These are phyloP conservation scores for Edaphochlamys debaryana DNA, from an alignment of 139 green algal species.

Conservation along the genomic window DNA sequence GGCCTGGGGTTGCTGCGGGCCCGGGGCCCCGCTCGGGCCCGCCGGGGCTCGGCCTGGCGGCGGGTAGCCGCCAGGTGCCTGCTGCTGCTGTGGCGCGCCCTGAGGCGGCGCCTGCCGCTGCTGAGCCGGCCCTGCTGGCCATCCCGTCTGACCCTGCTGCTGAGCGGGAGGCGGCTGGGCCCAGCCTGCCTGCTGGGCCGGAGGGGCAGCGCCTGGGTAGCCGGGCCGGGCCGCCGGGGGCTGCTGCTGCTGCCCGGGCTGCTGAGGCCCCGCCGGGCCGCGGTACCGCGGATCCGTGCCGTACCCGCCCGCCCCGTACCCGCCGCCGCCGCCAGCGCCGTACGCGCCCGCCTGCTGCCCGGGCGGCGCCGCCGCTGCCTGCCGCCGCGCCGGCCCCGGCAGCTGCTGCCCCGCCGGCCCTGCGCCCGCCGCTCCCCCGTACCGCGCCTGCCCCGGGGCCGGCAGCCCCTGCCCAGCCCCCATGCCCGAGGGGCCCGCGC, in stretches of 20 bases:
- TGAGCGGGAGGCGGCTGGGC: not conserved
- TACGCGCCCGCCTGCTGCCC: not conserved
- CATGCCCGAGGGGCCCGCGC: not conserved
- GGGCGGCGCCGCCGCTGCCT: not conserved
- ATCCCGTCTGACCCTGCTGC: conserved; percentile 9
- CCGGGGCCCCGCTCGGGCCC: too few species aligned
- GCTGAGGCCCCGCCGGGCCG: not conserved
- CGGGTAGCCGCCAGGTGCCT: too few species aligned
- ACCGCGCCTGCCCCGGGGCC: not conserved
- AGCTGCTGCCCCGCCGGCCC: not conserved
- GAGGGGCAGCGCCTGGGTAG: too few species aligned
- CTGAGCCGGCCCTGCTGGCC: conserved; percentile 1
- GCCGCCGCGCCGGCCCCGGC: not conserved
- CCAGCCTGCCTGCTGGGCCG: not conserved
- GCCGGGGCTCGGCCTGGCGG: too few species aligned
- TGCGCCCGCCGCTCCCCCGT: not conserved
- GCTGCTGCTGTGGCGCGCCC: conserved; percentile 27
- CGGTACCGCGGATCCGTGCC: conserved; percentile 7
- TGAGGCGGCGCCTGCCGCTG: not conserved
- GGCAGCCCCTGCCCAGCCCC: not conserved
- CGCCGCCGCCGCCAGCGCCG: not conserved
- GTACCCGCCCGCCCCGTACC: not conserved
- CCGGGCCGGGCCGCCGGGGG: too few species aligned
- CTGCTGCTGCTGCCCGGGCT: conserved; percentile 27
- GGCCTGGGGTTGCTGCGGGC: too few species aligned